Base-by-base conservation (phyloP, 2,329 filamentous ascomycete species). In the Curvularia verruculosa region DNA sequence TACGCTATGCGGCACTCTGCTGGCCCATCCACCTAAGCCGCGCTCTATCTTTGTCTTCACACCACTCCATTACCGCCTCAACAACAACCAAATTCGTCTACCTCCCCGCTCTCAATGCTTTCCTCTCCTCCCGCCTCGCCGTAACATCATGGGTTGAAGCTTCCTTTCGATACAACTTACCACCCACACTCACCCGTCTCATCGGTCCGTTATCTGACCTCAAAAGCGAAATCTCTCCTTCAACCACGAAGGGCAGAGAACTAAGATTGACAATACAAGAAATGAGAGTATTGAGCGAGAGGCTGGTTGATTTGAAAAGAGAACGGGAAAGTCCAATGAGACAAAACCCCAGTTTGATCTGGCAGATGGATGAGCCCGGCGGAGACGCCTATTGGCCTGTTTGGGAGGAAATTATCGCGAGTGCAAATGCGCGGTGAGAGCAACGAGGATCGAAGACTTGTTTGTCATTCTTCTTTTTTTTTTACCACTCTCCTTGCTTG, bases 1-100 rank as follows among this genome's bases (percentile, higher is more conserved):
- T 74, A 3, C 66, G 71, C 24, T 74, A 74, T 44, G 64, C 71
- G 12, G 53, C 60, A 1, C 63, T 74, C 5, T 73, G 67, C 52
- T 74, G 71, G 71, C 71, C 71, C 2, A 63, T 74, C 15, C 71
- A 74, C 49, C 62, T 74, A 21, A 65, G 61, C 24, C 66, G 70
- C 28, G 69, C 70, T 18, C 53, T 74, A 7, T 43, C 56, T 6
- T 19, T 28, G 6, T 54, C 52, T 34, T 51, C 44, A 15, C 40
- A 54, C 4, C 39, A 36, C 23, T 51, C 45, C 21, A 45, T 40
- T n/a, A 43, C 47, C 18, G 36, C 26, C 26, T 49, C 41, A 6
- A 15, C 47, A 43, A 48, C 54, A 21, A 19, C 40, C 2, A 48
- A 36, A 24, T 39, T 54, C n/a, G 56, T 68, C 24, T 74, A 66